phyloP scores from a whole-genome alignment of 2,329 filamentous ascomycete species.

The Aureobasidium leucospermi region DNA sequence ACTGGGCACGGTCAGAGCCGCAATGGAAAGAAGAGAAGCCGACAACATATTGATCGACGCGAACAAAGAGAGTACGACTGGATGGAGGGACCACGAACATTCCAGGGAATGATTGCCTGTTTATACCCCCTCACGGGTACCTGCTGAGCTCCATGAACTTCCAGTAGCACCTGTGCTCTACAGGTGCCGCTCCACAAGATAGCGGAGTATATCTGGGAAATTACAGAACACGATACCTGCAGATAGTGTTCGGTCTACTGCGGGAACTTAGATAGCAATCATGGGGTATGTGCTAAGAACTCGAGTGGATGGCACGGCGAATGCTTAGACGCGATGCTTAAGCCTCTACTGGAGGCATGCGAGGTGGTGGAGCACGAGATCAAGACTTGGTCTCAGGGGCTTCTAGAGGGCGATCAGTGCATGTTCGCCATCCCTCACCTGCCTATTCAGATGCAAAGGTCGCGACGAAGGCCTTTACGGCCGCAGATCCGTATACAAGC shows the following conservation, averaged over 20 bases:
- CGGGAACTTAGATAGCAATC: background rate
- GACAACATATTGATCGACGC: background rate
- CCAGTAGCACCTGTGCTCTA: background rate
- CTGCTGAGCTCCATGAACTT: background rate
- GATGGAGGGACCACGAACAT: background rate
- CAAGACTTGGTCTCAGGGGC: background rate
- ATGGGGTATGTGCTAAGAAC: background rate
- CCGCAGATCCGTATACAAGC: constrained; percentile 3
- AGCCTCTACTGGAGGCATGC: background rate
- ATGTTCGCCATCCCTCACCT: background rate
- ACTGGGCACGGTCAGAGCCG: background rate
- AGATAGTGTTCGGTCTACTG: constrained; percentile 1
- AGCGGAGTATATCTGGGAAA: background rate
- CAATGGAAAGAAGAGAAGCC: constrained; percentile 6
- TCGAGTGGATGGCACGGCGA: background rate
- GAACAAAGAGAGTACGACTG: background rate
- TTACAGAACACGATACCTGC: background rate
- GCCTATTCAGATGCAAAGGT: background rate
- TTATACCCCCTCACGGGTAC: constrained; percentile 1
- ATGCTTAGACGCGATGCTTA: constrained; percentile 3
- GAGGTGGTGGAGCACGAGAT: background rate
- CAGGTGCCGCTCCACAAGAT: background rate
- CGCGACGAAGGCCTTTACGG: background rate
- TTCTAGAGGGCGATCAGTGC: constrained; percentile 1
- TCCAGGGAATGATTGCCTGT: background rate